These are phyloP conservation scores for Talaromyces thailandensis DNA, from an alignment of 495 filamentous ascomycete genomes.

Conservation along the genomic window DNA sequence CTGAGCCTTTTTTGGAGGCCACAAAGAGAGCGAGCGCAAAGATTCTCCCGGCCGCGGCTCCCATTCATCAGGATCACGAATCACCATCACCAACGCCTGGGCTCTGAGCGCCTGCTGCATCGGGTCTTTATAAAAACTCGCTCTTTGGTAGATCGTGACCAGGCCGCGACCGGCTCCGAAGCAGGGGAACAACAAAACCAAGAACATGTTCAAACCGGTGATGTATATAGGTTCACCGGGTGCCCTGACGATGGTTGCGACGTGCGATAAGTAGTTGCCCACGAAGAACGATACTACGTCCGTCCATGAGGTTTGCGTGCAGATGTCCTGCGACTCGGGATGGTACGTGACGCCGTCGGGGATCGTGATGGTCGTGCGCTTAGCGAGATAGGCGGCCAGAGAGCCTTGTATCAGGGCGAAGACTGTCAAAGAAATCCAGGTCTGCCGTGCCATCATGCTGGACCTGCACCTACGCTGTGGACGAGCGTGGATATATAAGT, in stretches of 20 bases:
- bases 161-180: slow-evolving; percentile 23
- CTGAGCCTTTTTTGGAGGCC: background rate
- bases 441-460: background rate
- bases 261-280: slow-evolving; percentile 34
- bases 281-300: slow-evolving; percentile 30
- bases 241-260: slow-evolving; percentile 30
- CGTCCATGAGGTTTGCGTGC: slow-evolving; percentile 14
- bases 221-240: slow-evolving; percentile 23
- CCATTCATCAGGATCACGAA: slow-evolving; percentile 19
- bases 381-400: background rate
- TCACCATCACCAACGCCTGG: slow-evolving; percentile 27
- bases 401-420: background rate
- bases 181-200: slow-evolving; percentile 22
- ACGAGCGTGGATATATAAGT: background rate
- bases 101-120: slow-evolving; percentile 17
- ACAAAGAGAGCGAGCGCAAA: background rate
- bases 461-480: background rate
- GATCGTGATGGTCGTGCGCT: slow-evolving; percentile 5
- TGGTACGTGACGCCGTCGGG: slow-evolving; percentile 7
- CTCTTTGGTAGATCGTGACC: slow-evolving; percentile 16
- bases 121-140: slow-evolving; percentile 15
- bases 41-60: slow-evolving; percentile 10
- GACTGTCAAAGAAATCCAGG: background rate
- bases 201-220: slow-evolving; percentile 17
- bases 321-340: slow-evolving; percentile 7